Percentiles rank a stretch among this genome's conserved stretches.
Conservation (phyloP, 23 red algal species). For the Gracilaria domingensis region DNA sequence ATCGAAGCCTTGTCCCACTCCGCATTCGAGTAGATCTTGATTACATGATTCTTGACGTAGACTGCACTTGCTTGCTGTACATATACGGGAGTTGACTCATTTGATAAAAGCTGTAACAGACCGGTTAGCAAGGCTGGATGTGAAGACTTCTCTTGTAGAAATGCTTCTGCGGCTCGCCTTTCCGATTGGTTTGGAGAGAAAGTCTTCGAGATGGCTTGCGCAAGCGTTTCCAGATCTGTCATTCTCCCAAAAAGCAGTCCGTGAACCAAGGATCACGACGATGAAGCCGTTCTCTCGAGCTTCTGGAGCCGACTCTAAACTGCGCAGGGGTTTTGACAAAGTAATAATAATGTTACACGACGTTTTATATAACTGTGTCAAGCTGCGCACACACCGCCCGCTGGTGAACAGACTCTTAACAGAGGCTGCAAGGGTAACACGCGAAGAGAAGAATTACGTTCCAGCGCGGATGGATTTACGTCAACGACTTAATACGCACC, state of each 20-base stretch:
- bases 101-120: conserved; percentile 81
- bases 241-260: not conserved
- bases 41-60: conserved; percentile 91
- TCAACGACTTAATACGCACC: not conserved
- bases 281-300: not conserved
- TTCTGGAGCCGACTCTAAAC: too few relatives aligned
- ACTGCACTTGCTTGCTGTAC: conserved; percentile 89
- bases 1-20: conserved; percentile 33
- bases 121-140: conserved; percentile 68
- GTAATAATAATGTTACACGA: too few relatives aligned
- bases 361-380: not conserved
- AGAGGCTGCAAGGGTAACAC: too few relatives aligned
- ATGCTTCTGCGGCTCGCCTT: conserved; percentile 82
- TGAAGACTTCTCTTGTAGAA: conserved; percentile 47
- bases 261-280: not conserved
- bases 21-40: conserved; percentile 68
- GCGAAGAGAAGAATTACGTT: not conserved
- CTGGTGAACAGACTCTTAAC: too few relatives aligned
- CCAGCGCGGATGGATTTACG: not conserved
- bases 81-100: conserved; percentile 49
- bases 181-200: conserved; percentile 79
- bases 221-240: conserved; percentile 36
- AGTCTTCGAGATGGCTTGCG: conserved; percentile 73
- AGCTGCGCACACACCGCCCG: too few relatives aligned
- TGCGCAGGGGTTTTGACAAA: too few relatives aligned